Evolutionary conservation across 2,329 filamentous ascomycete species (phyloP), one percentile per base, ranked within the genome.

Genomic region (Drechslerella coelobrocha): DNA sequence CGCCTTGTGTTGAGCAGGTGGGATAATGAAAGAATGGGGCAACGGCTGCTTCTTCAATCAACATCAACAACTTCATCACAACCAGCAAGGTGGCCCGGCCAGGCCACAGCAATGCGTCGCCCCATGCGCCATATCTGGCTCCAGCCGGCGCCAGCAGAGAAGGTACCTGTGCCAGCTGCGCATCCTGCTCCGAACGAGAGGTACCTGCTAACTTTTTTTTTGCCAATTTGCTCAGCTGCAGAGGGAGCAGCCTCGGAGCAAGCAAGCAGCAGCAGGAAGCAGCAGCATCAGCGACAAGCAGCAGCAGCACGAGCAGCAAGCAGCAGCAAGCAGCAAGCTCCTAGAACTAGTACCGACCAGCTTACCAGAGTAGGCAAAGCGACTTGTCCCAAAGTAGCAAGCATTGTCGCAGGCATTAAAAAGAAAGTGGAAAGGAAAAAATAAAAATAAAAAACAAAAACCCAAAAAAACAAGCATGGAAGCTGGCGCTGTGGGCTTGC

Each of bases 401-500:
- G 41, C 41, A 45, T 23, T 23, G 41, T 17, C 14, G 34, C 34
- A 39, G 34, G 34, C 34, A 39, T 39, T 14, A 14, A n/a, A 10
- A 39, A 10, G 12, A n/a, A 4, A 53, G 6, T 14, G 29, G 48
- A 2, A 27, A 7, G 7, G 29, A 2, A 24, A 12, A 27, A 17
- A n/a, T 6, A 34, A n/a, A 12, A 52, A 52, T 17, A 12, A n/a
- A 23, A 10, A 53, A 31, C 19, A 8, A 21, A 27, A 27, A n/a
- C 26, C 12, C 48, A 8, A 21, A 19, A 37, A 27, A n/a, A n/a
- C 48, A 24, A 23, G 26, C 26, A 17, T 23, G n/a, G 24, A 4
- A 34, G 51, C 51, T 34, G 37, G 45, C 27, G 29, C 7, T 31
- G 26, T 19, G 19, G 31, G 43, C 29, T 50, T 37, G 43, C n/a